A percentile compares a stretch with the other conserved stretches of the same genome.
Conservation (phyloP, 2,329 filamentous ascomycete species). For the Eutypa lata region DNA sequence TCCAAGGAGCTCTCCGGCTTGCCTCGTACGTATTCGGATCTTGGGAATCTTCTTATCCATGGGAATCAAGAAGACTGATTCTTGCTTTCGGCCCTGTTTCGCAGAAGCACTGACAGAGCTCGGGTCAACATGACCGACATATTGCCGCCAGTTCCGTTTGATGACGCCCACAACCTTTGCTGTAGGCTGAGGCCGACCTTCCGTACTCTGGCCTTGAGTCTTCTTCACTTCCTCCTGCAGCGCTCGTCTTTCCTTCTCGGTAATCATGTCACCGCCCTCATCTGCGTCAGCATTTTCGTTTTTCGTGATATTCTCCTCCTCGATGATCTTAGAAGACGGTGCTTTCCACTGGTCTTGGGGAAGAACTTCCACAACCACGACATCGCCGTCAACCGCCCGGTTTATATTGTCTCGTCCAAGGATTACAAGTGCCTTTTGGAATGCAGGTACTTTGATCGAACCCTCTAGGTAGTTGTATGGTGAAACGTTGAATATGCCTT, state of each 20-base stretch:
- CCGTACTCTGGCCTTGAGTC: conserved; percentile 71
- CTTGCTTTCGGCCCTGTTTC: conserved; percentile 77
- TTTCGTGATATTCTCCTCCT: conserved; percentile 86
- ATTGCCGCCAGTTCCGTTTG: conserved; percentile 97
- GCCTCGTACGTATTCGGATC: conserved; percentile 86
- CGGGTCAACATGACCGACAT: conserved; percentile 91
- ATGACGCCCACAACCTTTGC: conserved; percentile 88
- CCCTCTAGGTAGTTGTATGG: conserved; percentile 98
- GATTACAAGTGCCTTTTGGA: conserved; percentile 83
- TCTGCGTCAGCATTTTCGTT: conserved; percentile 92
- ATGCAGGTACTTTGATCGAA: conserved; percentile 83
- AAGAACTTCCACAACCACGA: conserved; percentile 89
- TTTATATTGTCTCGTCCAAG: conserved; percentile 96
- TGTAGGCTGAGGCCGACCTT: conserved; percentile 82
- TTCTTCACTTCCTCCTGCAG: conserved; percentile 89
- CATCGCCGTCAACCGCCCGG: conserved; percentile 83
- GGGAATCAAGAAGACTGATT: conserved; percentile 90
- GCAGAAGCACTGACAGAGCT: conserved; percentile 73
- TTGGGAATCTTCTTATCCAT: conserved; percentile 99
- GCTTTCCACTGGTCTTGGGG: conserved; percentile 96
- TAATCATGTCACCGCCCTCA: conserved; percentile 72
- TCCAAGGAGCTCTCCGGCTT: conserved; percentile 82
- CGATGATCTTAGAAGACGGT: conserved; percentile 91
- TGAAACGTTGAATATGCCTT: conserved; percentile 93
- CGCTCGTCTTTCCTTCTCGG: conserved; percentile 79